Evolutionary conservation across 768 basidiomycete species (phyloP), one percentile per base, ranked within the genome.

Genomic region (Suillus paluster): DNA sequence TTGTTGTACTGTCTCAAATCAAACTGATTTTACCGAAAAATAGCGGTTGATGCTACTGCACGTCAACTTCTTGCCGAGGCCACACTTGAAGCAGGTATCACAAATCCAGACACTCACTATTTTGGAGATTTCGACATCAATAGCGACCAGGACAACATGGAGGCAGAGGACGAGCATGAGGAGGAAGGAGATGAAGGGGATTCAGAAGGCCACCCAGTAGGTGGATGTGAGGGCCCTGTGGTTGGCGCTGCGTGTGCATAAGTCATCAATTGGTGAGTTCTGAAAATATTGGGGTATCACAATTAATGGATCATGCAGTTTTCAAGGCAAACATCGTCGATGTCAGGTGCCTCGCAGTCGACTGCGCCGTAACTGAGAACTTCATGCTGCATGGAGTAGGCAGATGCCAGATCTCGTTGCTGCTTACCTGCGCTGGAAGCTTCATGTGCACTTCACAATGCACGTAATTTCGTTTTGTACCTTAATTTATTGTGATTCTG

Each of bases 401-500:
- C 41, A 42, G 41, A 42, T 42, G 41, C 41, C 5, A 19, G 41
- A 42, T 42, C 41, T 42, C 5, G 3, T 42, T 42, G 19, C 19
- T 42, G 41, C 41, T 9, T 19, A 42, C 41, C 41, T 42, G 7
- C 19, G 8, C 19, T 42, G 41, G 41, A 42, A 42, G 19, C 41
- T 42, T 42, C 19, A n/a, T 42, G 41, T n/a, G n/a, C n/a, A n/a
- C n/a, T n/a, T n/a, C n/a, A n/a, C n/a, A n/a, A n/a, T n/a, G n/a
- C n/a, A n/a, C n/a, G n/a, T n/a, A n/a, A n/a, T n/a, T n/a, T n/a
- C n/a, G n/a, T n/a, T n/a, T n/a, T n/a, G 57, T 65, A 4, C 71
- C 71, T 39, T 64, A 67, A 4, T n/a, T 76, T 12, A 75, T 67
- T 59, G 67, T 70, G 42, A 25, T 67, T 2, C 59, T 63, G 48